A percentile compares a stretch with the other conserved stretches of the same genome.
phyloP scores from a whole-genome alignment of 805 yeast species.

The Kuraishia molischiana region DNA sequence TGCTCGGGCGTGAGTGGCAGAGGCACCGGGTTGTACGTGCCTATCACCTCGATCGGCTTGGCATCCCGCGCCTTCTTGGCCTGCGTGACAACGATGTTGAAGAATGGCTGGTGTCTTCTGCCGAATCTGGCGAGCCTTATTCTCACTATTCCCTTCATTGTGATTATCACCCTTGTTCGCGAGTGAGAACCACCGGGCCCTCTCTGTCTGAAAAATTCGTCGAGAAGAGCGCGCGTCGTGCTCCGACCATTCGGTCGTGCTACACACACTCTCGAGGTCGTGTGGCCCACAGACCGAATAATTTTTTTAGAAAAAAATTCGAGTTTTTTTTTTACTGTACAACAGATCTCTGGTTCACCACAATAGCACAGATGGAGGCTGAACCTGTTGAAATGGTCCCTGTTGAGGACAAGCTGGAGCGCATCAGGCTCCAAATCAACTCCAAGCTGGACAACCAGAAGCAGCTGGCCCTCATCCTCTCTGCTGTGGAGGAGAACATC shows the following conservation, averaged over 20 bases:
- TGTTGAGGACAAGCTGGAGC: slow-evolving; percentile 57
- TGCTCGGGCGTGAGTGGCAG: slow-evolving; percentile 57
- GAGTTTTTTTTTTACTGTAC: too few relatives aligned
- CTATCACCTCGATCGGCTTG: slow-evolving; percentile 89
- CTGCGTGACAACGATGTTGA: slow-evolving; percentile 85
- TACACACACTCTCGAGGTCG: too few relatives aligned
- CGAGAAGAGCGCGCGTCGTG: too few relatives aligned
- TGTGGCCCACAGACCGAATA: too few relatives aligned
- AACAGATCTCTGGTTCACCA: too few relatives aligned
- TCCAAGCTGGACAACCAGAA: slow-evolving; percentile 87
- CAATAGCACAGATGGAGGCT: too few relatives aligned
- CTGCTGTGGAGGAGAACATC: slow-evolving; percentile 87
- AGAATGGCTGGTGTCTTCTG: slow-evolving; percentile 75
- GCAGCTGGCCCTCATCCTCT: slow-evolving; percentile 70
- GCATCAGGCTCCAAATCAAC: slow-evolving; percentile 58
- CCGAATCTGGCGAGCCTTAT: slow-evolving; percentile 93
- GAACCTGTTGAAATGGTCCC: not conserved
- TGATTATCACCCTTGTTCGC: too few relatives aligned
- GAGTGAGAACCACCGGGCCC: too few relatives aligned
- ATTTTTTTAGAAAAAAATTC: too few relatives aligned
- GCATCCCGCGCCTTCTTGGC: slow-evolving; percentile 71
- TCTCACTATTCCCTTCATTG: slow-evolving; percentile 65
- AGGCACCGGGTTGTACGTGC: slow-evolving; percentile 85
- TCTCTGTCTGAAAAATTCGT: too few relatives aligned
- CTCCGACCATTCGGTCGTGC: too few relatives aligned